A percentile compares a stretch with the other conserved stretches of the same genome.
phyloP scores from a whole-genome alignment of 305 asterid species.

The Monarda citriodora region DNA sequence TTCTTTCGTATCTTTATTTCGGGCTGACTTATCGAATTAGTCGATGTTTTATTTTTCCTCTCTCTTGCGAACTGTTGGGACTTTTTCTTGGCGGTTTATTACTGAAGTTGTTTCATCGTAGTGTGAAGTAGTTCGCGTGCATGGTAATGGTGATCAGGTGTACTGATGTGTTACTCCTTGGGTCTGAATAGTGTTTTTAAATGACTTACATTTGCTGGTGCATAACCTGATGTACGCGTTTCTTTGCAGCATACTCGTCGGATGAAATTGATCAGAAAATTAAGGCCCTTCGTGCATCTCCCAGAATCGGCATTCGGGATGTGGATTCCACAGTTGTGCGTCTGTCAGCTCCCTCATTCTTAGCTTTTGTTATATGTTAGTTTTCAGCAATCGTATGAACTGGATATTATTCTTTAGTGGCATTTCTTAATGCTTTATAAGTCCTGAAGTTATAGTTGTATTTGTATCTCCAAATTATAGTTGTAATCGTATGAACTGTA shows the following conservation, averaged over 20 bases:
- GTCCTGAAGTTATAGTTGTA: not conserved
- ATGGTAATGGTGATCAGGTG: not conserved
- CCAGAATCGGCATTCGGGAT: constrained; percentile 38
- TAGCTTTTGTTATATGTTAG: constrained; percentile 19
- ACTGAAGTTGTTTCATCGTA: not conserved
- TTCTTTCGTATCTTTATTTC: not conserved
- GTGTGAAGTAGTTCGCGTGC: not conserved
- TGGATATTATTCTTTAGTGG: constrained; percentile 6
- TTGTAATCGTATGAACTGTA: too few relatives aligned
- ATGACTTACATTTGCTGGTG: not conserved
- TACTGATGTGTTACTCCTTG: not conserved
- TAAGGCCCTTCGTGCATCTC: constrained; percentile 55
- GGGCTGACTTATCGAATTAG: constrained; percentile 8
- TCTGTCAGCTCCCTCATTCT: constrained; percentile 24
- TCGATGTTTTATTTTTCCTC: not conserved
- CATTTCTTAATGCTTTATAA: constrained; percentile 11
- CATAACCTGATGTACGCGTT: constrained; percentile 8
- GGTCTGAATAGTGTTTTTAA: not conserved
- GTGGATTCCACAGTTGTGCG: constrained; percentile 74
- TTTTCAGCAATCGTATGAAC: constrained; percentile 9
- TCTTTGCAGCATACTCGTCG: constrained; percentile 63
- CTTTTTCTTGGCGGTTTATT: not conserved
- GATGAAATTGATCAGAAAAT: constrained; percentile 81
- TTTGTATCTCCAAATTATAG: constrained; percentile 1
- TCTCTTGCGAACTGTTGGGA: not conserved